Base-by-base conservation (phyloP, 345 rosid genomes). In the Bruguiera sexangula region DNA sequence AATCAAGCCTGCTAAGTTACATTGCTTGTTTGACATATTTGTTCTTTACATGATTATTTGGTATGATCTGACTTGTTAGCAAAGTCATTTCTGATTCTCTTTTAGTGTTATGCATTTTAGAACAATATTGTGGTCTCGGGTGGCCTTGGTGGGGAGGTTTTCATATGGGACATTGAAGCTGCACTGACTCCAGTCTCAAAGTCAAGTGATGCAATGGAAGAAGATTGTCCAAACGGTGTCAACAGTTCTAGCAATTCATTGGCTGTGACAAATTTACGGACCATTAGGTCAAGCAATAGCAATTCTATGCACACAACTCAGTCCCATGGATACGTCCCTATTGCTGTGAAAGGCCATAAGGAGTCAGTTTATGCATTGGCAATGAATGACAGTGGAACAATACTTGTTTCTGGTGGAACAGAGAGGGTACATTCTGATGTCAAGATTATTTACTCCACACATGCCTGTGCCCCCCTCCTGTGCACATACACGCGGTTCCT, bases 101-200 rank as follows among this genome's bases (percentile, higher is more conserved):
- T 82, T 74, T 89, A 84, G 91, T 85, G 76, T 83, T 82, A 55
- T 72, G 85, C 81, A 76, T 92, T 84, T 79, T 90, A 96, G 99
- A 83, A 82, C 85, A 89, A 89, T 85, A 76, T 96, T 76, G 89
- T 96, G 90, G 98, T 97, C 76, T 96, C 99, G 74, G 94, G 97
- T 81, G 99, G 97, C 82, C 99, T 96, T 88, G 99, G 98, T 52
- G 97, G 98, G 83, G 99, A 96, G 85, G 99, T 96, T 78, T 92
- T 89, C 72, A 77, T 96, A 80, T 96, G 99, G 99, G 98, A 96
- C 76, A 80, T 96, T n/a, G 99, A 96, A 83, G 95, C 97, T 65
- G 97, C 91, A 26, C 81, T 89, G 65, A 69, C 89, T 66, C 96
- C 96, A 51, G 76, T 86, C 63, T 84, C 93, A 52, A 96, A 89